Conservation (phyloP, 1,284 basidiomycete genomes). For the Chiua sp. region DNA sequence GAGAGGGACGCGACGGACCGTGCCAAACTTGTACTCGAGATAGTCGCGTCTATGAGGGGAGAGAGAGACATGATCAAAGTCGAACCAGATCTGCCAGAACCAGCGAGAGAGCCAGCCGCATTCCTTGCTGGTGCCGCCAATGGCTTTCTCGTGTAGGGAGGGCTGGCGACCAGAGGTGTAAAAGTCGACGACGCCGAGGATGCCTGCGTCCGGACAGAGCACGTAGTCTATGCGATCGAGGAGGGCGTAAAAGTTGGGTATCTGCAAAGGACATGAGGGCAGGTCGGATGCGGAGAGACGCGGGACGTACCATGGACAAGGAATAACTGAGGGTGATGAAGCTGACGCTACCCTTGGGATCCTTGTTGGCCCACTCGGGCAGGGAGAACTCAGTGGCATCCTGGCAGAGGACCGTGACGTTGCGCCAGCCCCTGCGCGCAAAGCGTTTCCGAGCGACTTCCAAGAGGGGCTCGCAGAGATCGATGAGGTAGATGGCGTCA, state of each 20-base stretch:
- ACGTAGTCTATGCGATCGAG: conserved; percentile 77
- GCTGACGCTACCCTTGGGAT: conserved; percentile 60
- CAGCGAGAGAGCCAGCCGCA: conserved; percentile 77
- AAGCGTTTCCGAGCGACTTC: no score
- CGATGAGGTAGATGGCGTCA: no score
- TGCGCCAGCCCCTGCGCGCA: no score
- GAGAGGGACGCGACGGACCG: conserved; percentile 40
- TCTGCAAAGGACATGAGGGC: conserved; percentile 43
- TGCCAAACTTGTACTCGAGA: conserved; percentile 84
- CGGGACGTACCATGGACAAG: conserved; percentile 62
- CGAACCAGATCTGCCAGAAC: conserved; percentile 89
- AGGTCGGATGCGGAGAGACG: background rate
- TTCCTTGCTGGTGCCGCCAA: conserved; percentile 72
- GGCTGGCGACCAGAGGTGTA: conserved; percentile 63
- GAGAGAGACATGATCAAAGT: conserved; percentile 78
- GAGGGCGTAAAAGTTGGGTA: conserved; percentile 72
- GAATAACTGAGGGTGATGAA: no score
- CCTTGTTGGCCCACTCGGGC: conserved; percentile 60
- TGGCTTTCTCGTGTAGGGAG: conserved; percentile 67
- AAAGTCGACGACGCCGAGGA: no score
- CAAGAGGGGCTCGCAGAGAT: no score
- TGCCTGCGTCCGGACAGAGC: conserved; percentile 66
- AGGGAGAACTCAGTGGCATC: conserved; percentile 76
- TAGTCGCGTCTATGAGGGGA: conserved; percentile 76
- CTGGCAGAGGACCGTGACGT: conserved; percentile 72